A percentile compares a stretch with the other conserved stretches of the same genome.
These are phyloP conservation scores for Leucosporidium yakuticum DNA, from an alignment of 768 basidiomycete species.

Conservation along the genomic window DNA sequence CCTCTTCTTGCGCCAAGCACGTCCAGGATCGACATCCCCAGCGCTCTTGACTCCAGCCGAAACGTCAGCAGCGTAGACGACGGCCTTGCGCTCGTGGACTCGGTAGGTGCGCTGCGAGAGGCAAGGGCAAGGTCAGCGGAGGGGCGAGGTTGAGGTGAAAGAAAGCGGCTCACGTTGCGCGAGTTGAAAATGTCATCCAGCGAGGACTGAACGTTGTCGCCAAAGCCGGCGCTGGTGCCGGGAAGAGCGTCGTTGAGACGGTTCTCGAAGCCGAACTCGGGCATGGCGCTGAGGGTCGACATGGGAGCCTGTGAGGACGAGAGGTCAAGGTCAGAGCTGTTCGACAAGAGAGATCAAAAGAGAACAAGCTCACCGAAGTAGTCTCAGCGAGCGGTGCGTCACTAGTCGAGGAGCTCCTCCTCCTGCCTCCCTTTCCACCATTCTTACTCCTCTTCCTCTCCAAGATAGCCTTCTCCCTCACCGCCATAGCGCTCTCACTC, in stretches of 20 bases:
- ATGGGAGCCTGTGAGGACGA: slow-evolving; percentile 7
- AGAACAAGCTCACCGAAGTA: neutral
- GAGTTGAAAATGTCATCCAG: slow-evolving; percentile 49
- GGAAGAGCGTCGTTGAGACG: slow-evolving; percentile 29
- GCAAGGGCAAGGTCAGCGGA: slow-evolving; percentile 4
- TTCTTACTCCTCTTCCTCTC: slow-evolving; percentile 11
- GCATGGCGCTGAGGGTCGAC: slow-evolving; percentile 21
- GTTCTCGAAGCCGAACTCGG: slow-evolving; percentile 23
- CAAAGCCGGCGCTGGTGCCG: neutral
- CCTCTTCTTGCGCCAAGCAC: slow-evolving; percentile 79
- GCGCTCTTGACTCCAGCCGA: slow-evolving; percentile 59
- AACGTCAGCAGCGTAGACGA: slow-evolving; percentile 69
- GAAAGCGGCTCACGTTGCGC: slow-evolving; percentile 42
- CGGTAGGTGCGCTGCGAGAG: slow-evolving; percentile 61
- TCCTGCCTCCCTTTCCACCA: slow-evolving; percentile 39
- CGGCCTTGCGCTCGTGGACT: slow-evolving; percentile 66
- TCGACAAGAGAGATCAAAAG: neutral
- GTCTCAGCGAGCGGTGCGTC: slow-evolving; percentile 53
- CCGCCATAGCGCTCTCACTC: too few species aligned
- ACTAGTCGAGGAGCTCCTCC: slow-evolving; percentile 72
- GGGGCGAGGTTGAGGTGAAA: neutral
- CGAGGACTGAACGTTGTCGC: slow-evolving; percentile 56
- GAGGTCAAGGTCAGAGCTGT: too few species aligned
- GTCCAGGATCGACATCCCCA: slow-evolving; percentile 73
- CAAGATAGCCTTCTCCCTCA: slow-evolving; percentile 1